A percentile compares a stretch with the other conserved stretches of the same genome.
phyloP scores from a whole-genome alignment of 169 alveolate genomes.

The Plasmodium coatneyi region DNA sequence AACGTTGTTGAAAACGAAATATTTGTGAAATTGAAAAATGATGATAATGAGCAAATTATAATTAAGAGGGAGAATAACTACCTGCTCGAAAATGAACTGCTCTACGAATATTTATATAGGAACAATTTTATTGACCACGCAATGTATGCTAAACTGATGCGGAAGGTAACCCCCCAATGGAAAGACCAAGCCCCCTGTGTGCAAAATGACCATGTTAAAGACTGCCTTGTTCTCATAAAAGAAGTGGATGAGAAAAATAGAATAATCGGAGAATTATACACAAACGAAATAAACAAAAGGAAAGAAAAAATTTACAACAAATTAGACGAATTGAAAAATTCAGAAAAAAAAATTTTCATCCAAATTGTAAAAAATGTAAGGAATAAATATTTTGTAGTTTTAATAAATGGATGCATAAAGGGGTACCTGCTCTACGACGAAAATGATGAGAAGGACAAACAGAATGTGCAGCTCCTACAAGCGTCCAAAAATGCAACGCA shows the following conservation, averaged over 20 bases:
- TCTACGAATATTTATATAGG: slow-evolving; percentile 38
- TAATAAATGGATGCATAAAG: slow-evolving; percentile 66
- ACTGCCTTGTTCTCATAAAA: slow-evolving; percentile 55
- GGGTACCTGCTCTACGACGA: slow-evolving; percentile 66
- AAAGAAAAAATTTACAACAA: slow-evolving; percentile 72
- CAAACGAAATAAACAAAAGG: slow-evolving; percentile 56
- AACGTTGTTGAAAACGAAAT: slow-evolving; percentile 52
- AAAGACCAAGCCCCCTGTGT: not conserved
- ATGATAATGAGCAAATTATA: slow-evolving; percentile 18
- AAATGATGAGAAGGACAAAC: not conserved
- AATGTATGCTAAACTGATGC: slow-evolving; percentile 21
- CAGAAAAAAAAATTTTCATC: slow-evolving; percentile 56
- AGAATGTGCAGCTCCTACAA: not conserved
- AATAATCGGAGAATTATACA: slow-evolving; percentile 57
- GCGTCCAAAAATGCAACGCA: not conserved
- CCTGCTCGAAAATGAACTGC: slow-evolving; percentile 44
- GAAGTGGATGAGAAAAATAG: slow-evolving; percentile 22
- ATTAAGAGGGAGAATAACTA: slow-evolving; percentile 71
- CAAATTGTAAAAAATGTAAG: slow-evolving; percentile 71
- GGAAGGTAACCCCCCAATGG: not conserved
- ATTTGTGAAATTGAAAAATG: slow-evolving; percentile 53
- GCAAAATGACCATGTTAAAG: not conserved
- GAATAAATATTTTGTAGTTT: slow-evolving; percentile 67
- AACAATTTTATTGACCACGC: slow-evolving; percentile 28
- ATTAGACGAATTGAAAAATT: slow-evolving; percentile 42